Base-by-base conservation (phyloP, 352 stramenopile species). In the Phytophthora nicotianae region DNA sequence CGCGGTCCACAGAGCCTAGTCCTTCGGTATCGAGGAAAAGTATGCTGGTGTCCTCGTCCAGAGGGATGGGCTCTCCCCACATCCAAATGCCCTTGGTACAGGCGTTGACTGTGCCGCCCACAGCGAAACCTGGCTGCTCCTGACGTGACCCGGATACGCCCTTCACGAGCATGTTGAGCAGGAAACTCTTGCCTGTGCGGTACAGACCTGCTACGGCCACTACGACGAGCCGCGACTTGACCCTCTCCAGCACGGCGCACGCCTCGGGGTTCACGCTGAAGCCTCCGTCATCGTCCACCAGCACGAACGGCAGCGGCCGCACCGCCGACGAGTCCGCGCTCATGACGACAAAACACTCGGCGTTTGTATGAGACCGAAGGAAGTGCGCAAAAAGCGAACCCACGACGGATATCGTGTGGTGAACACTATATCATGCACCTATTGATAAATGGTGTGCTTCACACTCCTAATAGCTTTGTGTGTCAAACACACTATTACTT, bases 81-180 rank as follows among this genome's bases (percentile, higher is more conserved):
- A 97, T 92, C 89, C 90, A 97, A 56, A 97, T 97, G 50, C 90
- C 90, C 56, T 96, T 95, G 11, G 90, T 97, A 58, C 90, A 97
- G 2, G 88, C 89, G 41, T 97, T 95, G 0, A 96, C 81, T 0
- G 89, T 97, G 17, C 61, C 84, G 14, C 89, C 90, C 13, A 97
- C 89, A 0, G 77, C 71, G 58, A 97, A 97, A 14, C 87, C 89
- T 14, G 21, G 57, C 43, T 23, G 47, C 56, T 24, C 57, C 45
- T 57, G 61, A 55, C 3, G 2, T 9, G 35, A 43, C 11, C 47
- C 37, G 21, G 41, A 57, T 16, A 50, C 21, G 37, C 46, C 65
- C 58, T 81, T 77, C 45, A 90, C 81, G 32, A 97, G 65, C 62
- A 93, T 49, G 64, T 97, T 97, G 29, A 97, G 80, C 62, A 97